These are phyloP conservation scores for Boletus tomentosulus DNA, from an alignment of 768 basidiomycete genomes.

Conservation along the genomic window DNA sequence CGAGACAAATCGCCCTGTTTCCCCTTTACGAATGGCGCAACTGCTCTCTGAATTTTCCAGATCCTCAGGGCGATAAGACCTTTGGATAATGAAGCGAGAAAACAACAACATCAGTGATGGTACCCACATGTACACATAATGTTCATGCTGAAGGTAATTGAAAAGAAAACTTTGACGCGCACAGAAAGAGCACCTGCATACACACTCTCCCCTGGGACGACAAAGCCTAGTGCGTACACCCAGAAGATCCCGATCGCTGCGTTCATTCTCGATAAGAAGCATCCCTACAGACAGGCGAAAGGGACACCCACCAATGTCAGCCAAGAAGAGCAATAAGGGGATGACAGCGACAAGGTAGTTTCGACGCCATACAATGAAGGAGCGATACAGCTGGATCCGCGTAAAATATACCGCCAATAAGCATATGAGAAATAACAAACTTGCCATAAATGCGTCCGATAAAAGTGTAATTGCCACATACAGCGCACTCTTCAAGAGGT, in stretches of 20 bases:
- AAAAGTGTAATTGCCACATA: not conserved
- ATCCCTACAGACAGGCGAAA: not conserved
- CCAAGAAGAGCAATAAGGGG: not conserved
- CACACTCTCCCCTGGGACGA: not conserved
- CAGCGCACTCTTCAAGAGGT: not conserved
- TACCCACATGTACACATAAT: constrained; percentile 1
- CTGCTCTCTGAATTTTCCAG: constrained; percentile 1
- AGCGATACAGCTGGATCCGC: not conserved
- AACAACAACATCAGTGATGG: not conserved
- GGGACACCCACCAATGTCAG: not conserved
- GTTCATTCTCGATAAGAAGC: not conserved
- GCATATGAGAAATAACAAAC: not conserved
- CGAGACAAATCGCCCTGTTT: not conserved
- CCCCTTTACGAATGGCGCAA: not conserved
- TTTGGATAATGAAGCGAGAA: not conserved
- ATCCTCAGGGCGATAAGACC: not conserved
- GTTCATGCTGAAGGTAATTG: constrained; percentile 1
- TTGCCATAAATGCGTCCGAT: constrained; percentile 1
- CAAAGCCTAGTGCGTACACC: constrained; percentile 1
- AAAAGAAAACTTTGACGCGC: constrained; percentile 1
- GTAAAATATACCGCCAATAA: not conserved
- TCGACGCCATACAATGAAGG: constrained; percentile 2
- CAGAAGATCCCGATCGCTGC: constrained; percentile 2
- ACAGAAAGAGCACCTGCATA: not conserved
- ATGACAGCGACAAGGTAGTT: not conserved